Evolutionary conservation across 2,329 filamentous ascomycete species (phyloP).

Genomic region (Chaetomiaceae sp.): DNA sequence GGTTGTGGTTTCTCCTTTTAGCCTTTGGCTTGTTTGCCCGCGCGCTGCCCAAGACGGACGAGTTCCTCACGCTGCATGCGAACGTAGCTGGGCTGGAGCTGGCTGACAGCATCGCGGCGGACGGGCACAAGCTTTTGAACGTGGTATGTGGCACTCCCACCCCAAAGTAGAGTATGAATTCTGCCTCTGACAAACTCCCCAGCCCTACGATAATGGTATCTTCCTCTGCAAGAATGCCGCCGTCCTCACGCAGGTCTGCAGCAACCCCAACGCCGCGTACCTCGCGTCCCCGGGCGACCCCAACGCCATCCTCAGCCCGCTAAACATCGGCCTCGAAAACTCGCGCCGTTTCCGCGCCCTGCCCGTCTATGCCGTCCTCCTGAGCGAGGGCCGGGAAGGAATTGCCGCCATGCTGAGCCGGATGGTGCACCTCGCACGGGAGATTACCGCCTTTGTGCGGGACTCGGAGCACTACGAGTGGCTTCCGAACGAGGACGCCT

Average conservation of each 20-base stretch:
- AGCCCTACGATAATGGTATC: slow-evolving; percentile 88
- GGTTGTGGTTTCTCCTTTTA: slow-evolving; percentile 58
- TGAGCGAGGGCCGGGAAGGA: slow-evolving; percentile 67
- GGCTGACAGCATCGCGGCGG: slow-evolving; percentile 80
- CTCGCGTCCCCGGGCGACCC: slow-evolving; percentile 42
- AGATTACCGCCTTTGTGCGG: slow-evolving; percentile 59
- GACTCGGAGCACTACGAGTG: slow-evolving; percentile 60
- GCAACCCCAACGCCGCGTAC: slow-evolving; percentile 83
- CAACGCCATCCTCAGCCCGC: slow-evolving; percentile 63
- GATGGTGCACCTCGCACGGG: slow-evolving; percentile 67
- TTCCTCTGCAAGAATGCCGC: slow-evolving; percentile 68
- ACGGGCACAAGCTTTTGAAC: slow-evolving; percentile 89
- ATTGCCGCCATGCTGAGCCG: slow-evolving; percentile 64
- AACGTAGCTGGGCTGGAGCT: slow-evolving; percentile 64
- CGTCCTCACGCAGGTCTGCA: slow-evolving; percentile 61
- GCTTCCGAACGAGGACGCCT: slow-evolving; percentile 45
- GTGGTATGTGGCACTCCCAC: slow-evolving; percentile 59
- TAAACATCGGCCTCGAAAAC: slow-evolving; percentile 87
- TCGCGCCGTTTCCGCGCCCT: slow-evolving; percentile 85
- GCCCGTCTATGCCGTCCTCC: slow-evolving; percentile 78
- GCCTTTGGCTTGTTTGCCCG: slow-evolving; percentile 84
- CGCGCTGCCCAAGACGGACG: slow-evolving; percentile 50
- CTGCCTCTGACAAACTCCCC: neutral
- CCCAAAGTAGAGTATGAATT: slow-evolving; percentile 4
- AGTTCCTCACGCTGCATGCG: slow-evolving; percentile 51